phyloP scores from a whole-genome alignment of 164 flowering plant genomes.

The Chimonanthus praecox region DNA sequence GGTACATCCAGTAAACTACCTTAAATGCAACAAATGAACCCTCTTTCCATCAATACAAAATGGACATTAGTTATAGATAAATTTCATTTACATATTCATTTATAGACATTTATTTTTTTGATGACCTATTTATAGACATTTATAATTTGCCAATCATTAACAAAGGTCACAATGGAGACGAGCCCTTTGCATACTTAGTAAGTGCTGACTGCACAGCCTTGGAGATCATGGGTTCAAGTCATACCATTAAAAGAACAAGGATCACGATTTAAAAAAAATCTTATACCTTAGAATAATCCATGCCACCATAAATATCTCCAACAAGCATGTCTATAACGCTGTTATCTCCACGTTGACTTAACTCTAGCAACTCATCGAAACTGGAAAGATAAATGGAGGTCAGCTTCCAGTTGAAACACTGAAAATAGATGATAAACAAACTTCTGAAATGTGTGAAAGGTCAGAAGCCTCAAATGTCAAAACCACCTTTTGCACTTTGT shows the following conservation, averaged over 20 bases:
- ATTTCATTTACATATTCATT: too few species aligned
- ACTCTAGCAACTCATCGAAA: conserved; percentile 95
- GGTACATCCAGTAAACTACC: too few species aligned
- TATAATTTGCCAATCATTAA: background rate
- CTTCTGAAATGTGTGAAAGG: background rate
- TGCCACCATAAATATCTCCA: conserved; percentile 96
- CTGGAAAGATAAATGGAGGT: conserved; percentile 27
- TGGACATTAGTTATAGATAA: too few species aligned
- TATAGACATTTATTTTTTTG: background rate
- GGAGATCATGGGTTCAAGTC: background rate
- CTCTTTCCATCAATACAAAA: too few species aligned
- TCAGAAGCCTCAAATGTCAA: conserved; percentile 3
- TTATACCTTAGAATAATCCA: conserved; percentile 84
- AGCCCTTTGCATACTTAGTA: background rate
- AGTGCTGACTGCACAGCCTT: background rate
- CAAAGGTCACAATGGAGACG: background rate
- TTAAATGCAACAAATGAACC: too few species aligned
- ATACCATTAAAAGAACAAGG: background rate
- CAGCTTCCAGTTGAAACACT: background rate
- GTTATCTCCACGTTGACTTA: conserved; percentile 90
- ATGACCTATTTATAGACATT: too few species aligned
- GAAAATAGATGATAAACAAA: background rate
- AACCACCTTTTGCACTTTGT: conserved; percentile 89
- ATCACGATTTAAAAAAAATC: background rate
- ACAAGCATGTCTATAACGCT: conserved; percentile 91